Base-by-base conservation (phyloP, 768 basidiomycete species). In the Russula ochroleuca region DNA sequence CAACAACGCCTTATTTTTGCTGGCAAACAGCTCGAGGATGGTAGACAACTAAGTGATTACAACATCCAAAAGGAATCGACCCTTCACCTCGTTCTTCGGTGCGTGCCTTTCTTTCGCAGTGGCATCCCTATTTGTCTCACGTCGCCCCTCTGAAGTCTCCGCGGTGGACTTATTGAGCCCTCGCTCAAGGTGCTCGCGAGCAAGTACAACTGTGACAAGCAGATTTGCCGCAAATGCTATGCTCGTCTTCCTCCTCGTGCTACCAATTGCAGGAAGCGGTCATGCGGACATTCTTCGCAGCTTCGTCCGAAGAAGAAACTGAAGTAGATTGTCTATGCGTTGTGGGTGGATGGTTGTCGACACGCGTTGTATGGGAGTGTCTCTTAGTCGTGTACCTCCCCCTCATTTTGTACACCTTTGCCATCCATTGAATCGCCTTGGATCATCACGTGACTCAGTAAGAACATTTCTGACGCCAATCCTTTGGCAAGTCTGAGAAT, bases 221-320 rank as follows among this genome's bases (percentile, higher is more conserved):
- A 95, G 76, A 98, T 98, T 72, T 98, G 97, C 85, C 94, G 97
- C 78, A 98, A 98, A 79, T 98, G 97, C 82, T 98, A 98, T 77
- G 97, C 97, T 50, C 96, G 97, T 71, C 96, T 98, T 71, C 96
- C 97, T 68, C 96, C 95, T 59, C 94, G 97, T 75, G 97, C 97
- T 41, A 98, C 95, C 81, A 98, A 99, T 86, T 98, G 97, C 87
- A 84, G 96, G 75, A 96, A 96, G 82, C 84, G 94, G 69, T 83
- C 85, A 64, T 96, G 94, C 73, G 94, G 94, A 21, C 91, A 92
- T 77, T 91, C 89, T 52, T 88, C 86, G 66, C 92, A 92, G 72
- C 91, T 95, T 80, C 87, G 92, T 76, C 92, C 91, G 91, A 96
- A 96, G 87, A 95, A 96, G 85, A 96, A 95, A 82, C 82, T 94